Base-by-base conservation (phyloP, 306 rosid species). In the Prunus campanulata region DNA sequence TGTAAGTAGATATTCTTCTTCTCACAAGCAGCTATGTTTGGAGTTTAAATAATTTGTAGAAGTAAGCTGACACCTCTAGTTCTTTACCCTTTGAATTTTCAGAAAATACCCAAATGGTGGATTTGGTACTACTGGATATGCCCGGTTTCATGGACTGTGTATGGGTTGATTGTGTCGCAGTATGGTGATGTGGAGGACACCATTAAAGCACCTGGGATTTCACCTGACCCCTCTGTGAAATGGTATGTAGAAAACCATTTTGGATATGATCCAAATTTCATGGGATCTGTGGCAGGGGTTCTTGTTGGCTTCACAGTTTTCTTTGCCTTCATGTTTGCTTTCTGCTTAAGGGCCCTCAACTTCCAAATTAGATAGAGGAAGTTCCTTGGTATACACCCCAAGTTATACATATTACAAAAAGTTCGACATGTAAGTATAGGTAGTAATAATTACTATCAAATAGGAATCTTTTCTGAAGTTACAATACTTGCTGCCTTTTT, bases 71-170 rank as follows among this genome's bases (percentile, higher is more conserved):
- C 66, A 46, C 20, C 30, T 11, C 6, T 19, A 9, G 19, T 46
- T 15, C 12, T 66, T 47, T 29, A 22, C 15, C 74, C 25, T 67
- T 61, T 69, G 39, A 71, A 75, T n/a, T 85, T 90, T 80, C 98
- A 95, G 98, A 92, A 74, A 86, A 92, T 95, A 81, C 98, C 98
- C 4, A 87, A 87, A 75, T 95, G 97, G 98, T 95, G 98, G 98
- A 46, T 92, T 6, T 92, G 98, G 98, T 95, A 92, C 42, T 92
- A 92, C 55, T 95, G 96, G 93, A 79, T 89, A n/a, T 92, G 97
- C 74, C 98, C 98, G 0, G 86, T 95, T 2, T 93, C 98, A 8
- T 95, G 98, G 98, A 95, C 98, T 2, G 96, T 95, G 32, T 92
- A 95, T 60, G 98, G 98, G 81, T 70, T 95, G 80, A 95, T 95